These are phyloP conservation scores for Blastobotrys indianensis DNA, from an alignment of 1,139 yeast genomes.

Conservation along the genomic window DNA sequence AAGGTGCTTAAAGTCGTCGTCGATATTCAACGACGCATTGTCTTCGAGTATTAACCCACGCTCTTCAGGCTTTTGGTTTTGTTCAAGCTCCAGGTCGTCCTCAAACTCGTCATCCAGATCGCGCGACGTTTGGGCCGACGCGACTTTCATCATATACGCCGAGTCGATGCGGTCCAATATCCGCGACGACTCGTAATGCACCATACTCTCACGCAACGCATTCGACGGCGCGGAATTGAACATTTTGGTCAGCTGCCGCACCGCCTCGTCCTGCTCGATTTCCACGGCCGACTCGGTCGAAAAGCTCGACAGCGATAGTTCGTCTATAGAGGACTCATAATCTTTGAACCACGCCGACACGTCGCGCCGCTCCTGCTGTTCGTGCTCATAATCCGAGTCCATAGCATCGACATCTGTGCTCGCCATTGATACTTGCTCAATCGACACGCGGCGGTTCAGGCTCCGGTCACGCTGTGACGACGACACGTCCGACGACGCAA, in stretches of 20 bases:
- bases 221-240: conserved; percentile 2
- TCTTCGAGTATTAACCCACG: neutral
- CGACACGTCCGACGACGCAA: neutral
- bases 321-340: conserved; percentile 20
- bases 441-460: conserved; percentile 8
- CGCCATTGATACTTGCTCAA: conserved; percentile 7
- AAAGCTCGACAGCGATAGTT: conserved; percentile 14
- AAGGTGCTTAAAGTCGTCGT: conserved; percentile 31
- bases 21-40: conserved; percentile 19
- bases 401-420: neutral
- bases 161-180: conserved; percentile 2
- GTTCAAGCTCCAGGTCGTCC: too few species aligned
- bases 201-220: neutral
- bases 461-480: neutral
- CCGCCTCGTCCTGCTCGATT: conserved; percentile 9
- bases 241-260: conserved; percentile 5
- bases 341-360: conserved; percentile 32
- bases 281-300: neutral
- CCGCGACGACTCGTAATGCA: neutral
- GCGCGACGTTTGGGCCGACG: neutral
- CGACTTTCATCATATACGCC: neutral
- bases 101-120: neutral
- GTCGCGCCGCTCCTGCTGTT: conserved; percentile 26
- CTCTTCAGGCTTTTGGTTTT: too few species aligned
- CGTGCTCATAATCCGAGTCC: conserved; percentile 19